phyloP scores from a whole-genome alignment of 805 yeast genomes.

The Isabelozyma heimii region DNA sequence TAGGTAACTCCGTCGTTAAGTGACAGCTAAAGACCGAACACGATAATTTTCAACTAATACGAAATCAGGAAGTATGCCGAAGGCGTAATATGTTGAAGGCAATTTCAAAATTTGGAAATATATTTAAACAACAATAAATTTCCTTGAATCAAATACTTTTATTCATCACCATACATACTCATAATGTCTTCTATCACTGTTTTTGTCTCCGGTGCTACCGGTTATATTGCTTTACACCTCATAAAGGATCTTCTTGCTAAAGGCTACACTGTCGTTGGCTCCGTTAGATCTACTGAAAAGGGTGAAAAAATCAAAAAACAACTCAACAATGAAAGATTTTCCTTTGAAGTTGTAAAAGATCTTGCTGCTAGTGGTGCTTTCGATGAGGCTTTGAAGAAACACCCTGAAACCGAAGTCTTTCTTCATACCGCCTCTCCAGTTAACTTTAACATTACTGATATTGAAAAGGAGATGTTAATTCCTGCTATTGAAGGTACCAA shows the following conservation, averaged over 20 bases:
- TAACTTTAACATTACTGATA: slow-evolving; percentile 10
- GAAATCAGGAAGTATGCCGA: too few relatives aligned
- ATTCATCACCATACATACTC: background rate
- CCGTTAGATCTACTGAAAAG: slow-evolving; percentile 21
- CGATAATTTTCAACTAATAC: too few relatives aligned
- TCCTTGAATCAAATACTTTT: background rate
- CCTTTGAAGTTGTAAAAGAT: slow-evolving; percentile 14
- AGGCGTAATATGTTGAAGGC: too few relatives aligned
- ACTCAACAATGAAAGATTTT: slow-evolving; percentile 17
- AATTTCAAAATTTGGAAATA: too few relatives aligned
- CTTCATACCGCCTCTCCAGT: slow-evolving; percentile 23
- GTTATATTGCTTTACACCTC: slow-evolving; percentile 28
- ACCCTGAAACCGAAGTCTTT: slow-evolving; percentile 16
- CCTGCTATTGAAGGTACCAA: slow-evolving; percentile 25
- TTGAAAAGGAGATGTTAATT: slow-evolving; percentile 14
- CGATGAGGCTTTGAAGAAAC: slow-evolving; percentile 17
- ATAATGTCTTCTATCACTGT: slow-evolving; percentile 12
- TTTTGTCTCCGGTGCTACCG: slow-evolving; percentile 31
- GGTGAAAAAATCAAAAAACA: slow-evolving; percentile 23
- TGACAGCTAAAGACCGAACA: too few relatives aligned
- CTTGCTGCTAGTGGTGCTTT: slow-evolving; percentile 14
- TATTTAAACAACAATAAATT: too few relatives aligned
- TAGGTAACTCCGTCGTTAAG: too few relatives aligned
- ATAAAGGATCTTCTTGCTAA: slow-evolving; percentile 17
- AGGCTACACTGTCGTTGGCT: slow-evolving; percentile 22